Evolutionary conservation across 495 filamentous ascomycete species (phyloP).

Genomic region (Opeltia flavorubescens): DNA sequence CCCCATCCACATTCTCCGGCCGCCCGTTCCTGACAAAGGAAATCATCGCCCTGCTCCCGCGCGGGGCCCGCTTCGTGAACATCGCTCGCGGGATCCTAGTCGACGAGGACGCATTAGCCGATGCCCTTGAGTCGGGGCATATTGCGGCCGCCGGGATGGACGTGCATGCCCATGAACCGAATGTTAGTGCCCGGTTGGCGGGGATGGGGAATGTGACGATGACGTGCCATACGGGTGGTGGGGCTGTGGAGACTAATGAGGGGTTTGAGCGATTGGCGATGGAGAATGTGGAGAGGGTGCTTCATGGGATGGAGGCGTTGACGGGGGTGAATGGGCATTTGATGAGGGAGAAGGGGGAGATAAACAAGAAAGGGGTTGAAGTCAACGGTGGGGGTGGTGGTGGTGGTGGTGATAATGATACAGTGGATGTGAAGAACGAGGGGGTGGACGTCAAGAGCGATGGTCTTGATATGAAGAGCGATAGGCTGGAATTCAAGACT

Average conservation of each 20-base stretch:
- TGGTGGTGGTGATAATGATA: no score
- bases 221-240: conserved; percentile 58
- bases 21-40: conserved; percentile 37
- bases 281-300: conserved; percentile 52
- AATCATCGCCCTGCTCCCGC: conserved; percentile 37
- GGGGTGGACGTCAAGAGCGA: no score
- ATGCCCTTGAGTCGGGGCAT: conserved; percentile 41
- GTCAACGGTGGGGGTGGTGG: no score
- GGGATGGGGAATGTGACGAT: conserved; percentile 42
- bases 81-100: conserved; percentile 58
- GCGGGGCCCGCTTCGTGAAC: conserved; percentile 51
- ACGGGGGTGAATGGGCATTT: conserved; percentile 53
- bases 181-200: conserved; percentile 31
- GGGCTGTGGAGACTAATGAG: conserved; percentile 53
- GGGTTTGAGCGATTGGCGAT: conserved; percentile 63
- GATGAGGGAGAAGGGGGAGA: conserved; percentile 17
- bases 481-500: no score
- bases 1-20: conserved; percentile 40
- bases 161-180: conserved; percentile 50
- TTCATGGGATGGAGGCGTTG: conserved; percentile 37
- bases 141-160: conserved; percentile 48
- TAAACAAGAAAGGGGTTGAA: no score
- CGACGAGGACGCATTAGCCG: conserved; percentile 53
- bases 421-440: no score
- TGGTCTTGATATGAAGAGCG: no score